A percentile compares a stretch with the other conserved stretches of the same genome.
phyloP scores from a whole-genome alignment of 2,329 filamentous ascomycete genomes.

The Clarireedia hainanense region DNA sequence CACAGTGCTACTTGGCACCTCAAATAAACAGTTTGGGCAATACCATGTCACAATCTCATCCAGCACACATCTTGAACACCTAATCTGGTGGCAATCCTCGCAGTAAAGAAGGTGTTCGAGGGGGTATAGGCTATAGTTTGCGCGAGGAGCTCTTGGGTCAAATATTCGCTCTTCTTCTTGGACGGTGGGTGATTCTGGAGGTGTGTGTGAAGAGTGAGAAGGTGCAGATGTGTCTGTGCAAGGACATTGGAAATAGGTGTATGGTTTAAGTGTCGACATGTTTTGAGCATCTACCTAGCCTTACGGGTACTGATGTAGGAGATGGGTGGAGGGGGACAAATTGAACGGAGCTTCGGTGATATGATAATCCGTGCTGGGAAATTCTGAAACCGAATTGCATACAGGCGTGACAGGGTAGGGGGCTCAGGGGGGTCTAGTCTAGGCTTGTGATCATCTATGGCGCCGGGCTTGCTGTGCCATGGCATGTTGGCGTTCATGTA shows the following conservation, averaged over 20 bases:
- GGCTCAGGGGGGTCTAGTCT: too few species aligned
- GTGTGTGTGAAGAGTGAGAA: conserved; percentile 29
- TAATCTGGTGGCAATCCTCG: conserved; percentile 93
- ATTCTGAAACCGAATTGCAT: too few species aligned
- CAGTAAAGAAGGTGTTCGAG: conserved; percentile 93
- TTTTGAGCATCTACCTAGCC: not conserved
- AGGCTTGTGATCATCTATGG: too few species aligned
- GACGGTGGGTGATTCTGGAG: conserved; percentile 31
- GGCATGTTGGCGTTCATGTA: too few species aligned
- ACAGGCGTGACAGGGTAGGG: too few species aligned
- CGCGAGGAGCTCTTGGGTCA: conserved; percentile 74
- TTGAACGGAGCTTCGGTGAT: not conserved
- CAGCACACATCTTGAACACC: conserved; percentile 82
- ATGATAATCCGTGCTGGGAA: too few species aligned
- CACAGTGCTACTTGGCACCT: conserved; percentile 87
- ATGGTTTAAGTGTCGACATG: conserved; percentile 49
- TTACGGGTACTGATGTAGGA: not conserved
- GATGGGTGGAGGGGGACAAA: not conserved
- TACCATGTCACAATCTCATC: conserved; percentile 95
- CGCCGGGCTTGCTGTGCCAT: too few species aligned
- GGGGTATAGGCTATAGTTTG: conserved; percentile 88
- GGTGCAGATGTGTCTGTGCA: conserved; percentile 43
- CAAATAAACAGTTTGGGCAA: conserved; percentile 91
- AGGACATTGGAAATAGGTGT: conserved; percentile 61
- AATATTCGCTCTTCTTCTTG: conserved; percentile 72